Base-by-base conservation (phyloP, 768 basidiomycete species). In the Porphyrellus cyaneotinctus region DNA sequence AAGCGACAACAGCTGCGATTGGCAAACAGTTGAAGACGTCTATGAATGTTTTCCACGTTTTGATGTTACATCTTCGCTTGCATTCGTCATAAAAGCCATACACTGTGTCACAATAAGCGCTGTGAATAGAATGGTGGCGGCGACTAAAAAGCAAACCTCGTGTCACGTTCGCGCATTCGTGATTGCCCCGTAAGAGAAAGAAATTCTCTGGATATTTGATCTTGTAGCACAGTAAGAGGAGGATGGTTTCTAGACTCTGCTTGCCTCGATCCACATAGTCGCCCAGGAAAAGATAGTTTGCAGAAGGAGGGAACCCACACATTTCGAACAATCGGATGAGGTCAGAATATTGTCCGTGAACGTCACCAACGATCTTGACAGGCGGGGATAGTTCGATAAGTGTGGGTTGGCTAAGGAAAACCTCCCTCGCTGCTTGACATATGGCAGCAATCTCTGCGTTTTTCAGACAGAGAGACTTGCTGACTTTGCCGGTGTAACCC, bases 21-120 rank as follows among this genome's bases (percentile, higher is more conserved):
- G 97, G 97, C 13, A 99, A 83, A 65, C 94, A 95, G 73, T 99
- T 98, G 82, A 99, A 99, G 53, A 97, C 95, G 74, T 99, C 97
- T 70, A 98, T 91, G 71, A 99, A 98, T 2, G 93, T 95, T 75
- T 95, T 98, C 97, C 97, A 99, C 24, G 91, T 95, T 77, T 98
- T 99, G 79, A 98, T 93, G 71, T 95, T 97, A 79, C 94, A 97
- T 58, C 97, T 84, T 67, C 97, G 87, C 75, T 99, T 99, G 79
- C 97, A 99, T 74, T 99, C 97, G 74, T 98, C 97, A 71, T 99
- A 99, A 75, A 99, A 99, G 24, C 97, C 97, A 64, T 99, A 99
- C 20, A 98, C 97, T 97, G 31, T 18, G 43, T 7, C 26, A 55
- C 32, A 18, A 49, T 67, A 30, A 71, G 59, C 32, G 43, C 18